These are phyloP conservation scores for Rutstroemia sp. DNA, from an alignment of 2,329 filamentous ascomycete genomes.

Conservation along the genomic window DNA sequence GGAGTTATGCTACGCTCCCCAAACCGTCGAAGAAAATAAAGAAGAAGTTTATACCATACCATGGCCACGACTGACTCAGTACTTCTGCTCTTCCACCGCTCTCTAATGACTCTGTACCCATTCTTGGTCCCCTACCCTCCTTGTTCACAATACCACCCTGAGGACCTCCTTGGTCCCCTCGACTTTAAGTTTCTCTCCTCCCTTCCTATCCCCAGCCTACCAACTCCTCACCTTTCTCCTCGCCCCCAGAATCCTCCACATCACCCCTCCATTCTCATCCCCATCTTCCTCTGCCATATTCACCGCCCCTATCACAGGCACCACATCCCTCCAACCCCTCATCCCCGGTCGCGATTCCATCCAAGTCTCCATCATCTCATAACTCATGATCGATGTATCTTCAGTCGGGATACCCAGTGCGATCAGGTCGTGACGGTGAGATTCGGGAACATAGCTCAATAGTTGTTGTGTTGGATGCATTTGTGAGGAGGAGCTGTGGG, in stretches of 20 bases:
- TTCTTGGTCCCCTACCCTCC: too few species aligned
- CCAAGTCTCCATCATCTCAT: not conserved
- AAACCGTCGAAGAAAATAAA: too few species aligned
- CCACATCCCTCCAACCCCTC: not conserved
- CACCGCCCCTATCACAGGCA: not conserved
- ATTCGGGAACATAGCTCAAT: not conserved
- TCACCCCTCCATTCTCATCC: not conserved
- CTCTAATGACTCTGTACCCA: too few species aligned
- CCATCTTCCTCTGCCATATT: not conserved
- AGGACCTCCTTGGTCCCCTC: too few species aligned
- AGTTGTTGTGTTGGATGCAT: not conserved
- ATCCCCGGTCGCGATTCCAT: not conserved
- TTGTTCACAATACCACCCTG: too few species aligned
- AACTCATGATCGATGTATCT: not conserved
- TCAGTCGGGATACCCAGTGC: not conserved
- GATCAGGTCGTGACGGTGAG: not conserved
- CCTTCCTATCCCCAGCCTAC: not conserved
- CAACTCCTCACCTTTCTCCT: not conserved
- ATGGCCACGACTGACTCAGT: too few species aligned
- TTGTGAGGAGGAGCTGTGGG: too few species aligned
- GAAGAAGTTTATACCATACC: too few species aligned
- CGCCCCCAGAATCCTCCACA: not conserved
- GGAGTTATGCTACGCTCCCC: too few species aligned
- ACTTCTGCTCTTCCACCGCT: too few species aligned
- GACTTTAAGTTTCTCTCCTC: not conserved